Evolutionary conservation across 176 grass and related monocot species (phyloP), one percentile per base, ranked within the genome.

Genomic region (Carex cristatella): DNA sequence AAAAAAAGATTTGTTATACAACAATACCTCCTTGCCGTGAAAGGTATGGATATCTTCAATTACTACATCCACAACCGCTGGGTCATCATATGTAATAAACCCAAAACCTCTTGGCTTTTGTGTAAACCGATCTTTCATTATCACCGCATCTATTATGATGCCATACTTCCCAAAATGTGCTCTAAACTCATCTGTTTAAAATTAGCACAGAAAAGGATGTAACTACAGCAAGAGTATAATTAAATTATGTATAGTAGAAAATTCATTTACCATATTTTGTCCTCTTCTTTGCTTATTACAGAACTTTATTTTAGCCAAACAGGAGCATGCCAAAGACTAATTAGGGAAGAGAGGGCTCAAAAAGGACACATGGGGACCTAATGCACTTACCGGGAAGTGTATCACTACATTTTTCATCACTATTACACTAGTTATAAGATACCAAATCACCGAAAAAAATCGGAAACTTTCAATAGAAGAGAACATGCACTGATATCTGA

Each of bases 41-140:
- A 97, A 88, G 76, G 91, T 81, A 86, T 97, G 94, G 27, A 80
- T 81, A 5, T 97, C 91, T 67, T 94, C 88, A 63, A 97, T 97
- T 51, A 97, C 94, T 69, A 58, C 85, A 67, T 97, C 94, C 81
- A 97, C 94, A 86, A 97, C 83, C 74, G 90, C 42, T 49, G 94
- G 87, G 84, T 97, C 88, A 62, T 78, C 73, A 64, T 84, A 97
- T 40, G 94, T 97, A 87, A 97, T 90, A 88, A 97, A 97, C 30
- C 94, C 94, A 90, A 97, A 97, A 65, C 94, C 94, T 87, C 94
- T 92, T 13, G 94, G 94, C 76, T 90, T 97, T 53, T 92, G 84
- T 23, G 91, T 97, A 65, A 81, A 81, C 51, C 94, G 86, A 33
- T 97, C 94, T 88, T 97, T 97, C 91, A 97, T 97, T 94, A 97